Evolutionary conservation across 257 asterid species (phyloP), one percentile per base, ranked within the genome.

Genomic region (Ilex aquifolium): DNA sequence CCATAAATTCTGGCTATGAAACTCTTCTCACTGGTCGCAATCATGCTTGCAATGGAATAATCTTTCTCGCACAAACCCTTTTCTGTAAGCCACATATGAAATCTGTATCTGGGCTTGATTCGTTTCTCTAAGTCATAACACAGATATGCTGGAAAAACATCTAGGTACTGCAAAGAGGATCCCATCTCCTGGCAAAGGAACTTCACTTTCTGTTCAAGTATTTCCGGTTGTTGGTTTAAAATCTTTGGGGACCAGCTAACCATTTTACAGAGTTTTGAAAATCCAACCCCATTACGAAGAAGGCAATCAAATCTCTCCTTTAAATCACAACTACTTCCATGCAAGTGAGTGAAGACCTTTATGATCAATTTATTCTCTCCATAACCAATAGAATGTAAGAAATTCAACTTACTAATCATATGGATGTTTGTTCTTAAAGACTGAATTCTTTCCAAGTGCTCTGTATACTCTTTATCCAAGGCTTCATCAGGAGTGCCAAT

Each of bases 91-190:
- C 89, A 76, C 67, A 66, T 72, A 63, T 80, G 89, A 52, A 86
- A 72, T 69, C 63, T 56, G 62, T 61, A 84, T 72, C 92, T 82
- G 13, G 95, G 92, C 54, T 56, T 84, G 63, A 86, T 86, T 69
- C 92, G 70, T 42, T 74, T 77, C 80, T 86, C 92, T 68, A 86
- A 67, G 69, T 79, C 71, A 57, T 74, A 74, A 71, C 83, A 81
- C 48, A 86, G 74, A 76, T 85, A 87, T 49, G 77, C 85, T 0
- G 92, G 95, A 70, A 82, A 87, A 54, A 42, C 64, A 32, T 83
- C 83, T 15, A 87, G 84, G 69, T 75, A 68, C 40, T 82, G 61
- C 70, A 78, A 54, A 40, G 85, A 76, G 16, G 65, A 74, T 6
- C 83, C 85, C 75, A 79, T 76, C 57, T 75, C 91, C 44, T 39